Evolutionary conservation across 768 basidiomycete genomes (phyloP), one percentile per base, ranked within the genome.

Genomic region (Trametes maxima): DNA sequence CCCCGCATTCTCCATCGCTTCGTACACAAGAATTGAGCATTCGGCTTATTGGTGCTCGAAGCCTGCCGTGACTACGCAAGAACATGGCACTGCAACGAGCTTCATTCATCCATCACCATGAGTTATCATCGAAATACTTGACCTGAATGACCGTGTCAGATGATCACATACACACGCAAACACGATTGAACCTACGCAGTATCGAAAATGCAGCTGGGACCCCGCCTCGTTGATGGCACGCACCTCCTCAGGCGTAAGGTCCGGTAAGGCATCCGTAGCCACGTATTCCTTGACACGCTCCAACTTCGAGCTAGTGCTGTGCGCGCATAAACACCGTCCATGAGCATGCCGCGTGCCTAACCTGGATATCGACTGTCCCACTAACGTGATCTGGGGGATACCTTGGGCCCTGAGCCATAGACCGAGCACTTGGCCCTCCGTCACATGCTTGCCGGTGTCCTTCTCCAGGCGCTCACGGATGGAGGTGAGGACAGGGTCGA

Each of bases 261-360:
- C 54, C 55, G 74, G 71, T 6, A 82, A 71, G 56, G 78, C 76
- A 3, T 74, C 76, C 12, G 76, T 75, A 8, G 71, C 75, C 58
- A 82, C 67, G 66, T 82, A 82, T 40, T 79, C 75, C 54, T 76
- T 70, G 16, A 83, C 68, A 1, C 80, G 74, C 24, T 77, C 68
- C 36, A 69, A 67, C 54, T 72, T 78, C 3, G 70, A 67, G 35
- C 73, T 75, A 46, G 78, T 79, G 51, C 77, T 76, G 46, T 12
- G 25, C 16, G 8, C 6, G 35, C 19, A 19, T 22, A 11, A 11
- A 22, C 6, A 21, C n/a, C 21, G 45, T 46, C 45, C 16, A 11
- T 45, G 28, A 33, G 28, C 28, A n/a, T 21, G 22, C 45, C 24
- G 45, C 22, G 22, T 25, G 13, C 45, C 13, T 24, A 6, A 3